Conservation (phyloP, 2,329 filamentous ascomycete genomes). For the Fusarium camptoceras region DNA sequence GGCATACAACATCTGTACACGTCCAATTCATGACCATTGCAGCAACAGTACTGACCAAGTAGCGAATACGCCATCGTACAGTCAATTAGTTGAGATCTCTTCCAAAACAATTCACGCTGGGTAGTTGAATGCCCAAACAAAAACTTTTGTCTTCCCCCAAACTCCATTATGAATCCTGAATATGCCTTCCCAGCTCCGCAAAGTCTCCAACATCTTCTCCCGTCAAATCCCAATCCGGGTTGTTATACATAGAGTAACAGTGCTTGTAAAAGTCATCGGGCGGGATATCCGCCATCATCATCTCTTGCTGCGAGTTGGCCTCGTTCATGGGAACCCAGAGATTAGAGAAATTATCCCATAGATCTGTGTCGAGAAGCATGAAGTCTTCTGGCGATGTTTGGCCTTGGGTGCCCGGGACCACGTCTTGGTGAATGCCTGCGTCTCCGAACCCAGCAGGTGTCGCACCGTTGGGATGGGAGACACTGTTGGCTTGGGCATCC, state of each 20-base stretch:
- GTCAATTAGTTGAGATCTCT: not conserved
- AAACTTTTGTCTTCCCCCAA: conserved; percentile 8
- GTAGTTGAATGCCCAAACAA: conserved; percentile 24
- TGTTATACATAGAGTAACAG: conserved; percentile 48
- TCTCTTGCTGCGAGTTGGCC: conserved; percentile 36
- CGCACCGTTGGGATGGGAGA: conserved; percentile 8
- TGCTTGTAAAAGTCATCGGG: conserved; percentile 46
- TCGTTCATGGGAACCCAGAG: conserved; percentile 43
- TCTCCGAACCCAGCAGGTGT: conserved; percentile 13
- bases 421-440: conserved; percentile 6
- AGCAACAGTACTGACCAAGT: not conserved
- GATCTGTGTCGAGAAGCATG: conserved; percentile 42
- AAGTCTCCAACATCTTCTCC: conserved; percentile 46
- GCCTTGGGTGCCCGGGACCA: conserved; percentile 5
- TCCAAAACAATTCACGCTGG: not conserved
- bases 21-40: accelerated
- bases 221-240: conserved; percentile 46
- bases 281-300: conserved; percentile 42
- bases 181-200: conserved; percentile 45
- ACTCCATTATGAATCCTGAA: conserved; percentile 40
- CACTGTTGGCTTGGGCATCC: conserved; percentile 3
- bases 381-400: conserved; percentile 40
- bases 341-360: conserved; percentile 46
- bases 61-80: not conserved
- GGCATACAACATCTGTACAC: too few relatives aligned